Conservation (phyloP, 2,329 filamentous ascomycete species). For the Exophiala sp. region DNA sequence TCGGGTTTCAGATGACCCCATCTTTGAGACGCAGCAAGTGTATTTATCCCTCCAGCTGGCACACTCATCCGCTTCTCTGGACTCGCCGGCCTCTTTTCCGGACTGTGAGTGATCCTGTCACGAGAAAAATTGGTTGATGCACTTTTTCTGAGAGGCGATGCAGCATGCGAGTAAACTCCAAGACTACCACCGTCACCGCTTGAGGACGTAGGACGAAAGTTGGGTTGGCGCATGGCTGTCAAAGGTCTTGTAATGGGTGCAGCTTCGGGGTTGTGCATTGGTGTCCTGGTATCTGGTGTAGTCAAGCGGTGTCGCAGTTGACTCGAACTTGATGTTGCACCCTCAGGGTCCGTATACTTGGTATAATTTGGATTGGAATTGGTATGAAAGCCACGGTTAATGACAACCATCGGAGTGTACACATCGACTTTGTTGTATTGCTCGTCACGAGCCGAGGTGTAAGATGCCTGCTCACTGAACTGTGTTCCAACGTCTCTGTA, state of each 20-base stretch:
- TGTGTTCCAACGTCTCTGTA: constrained; percentile 79
- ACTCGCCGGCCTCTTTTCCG: constrained; percentile 39
- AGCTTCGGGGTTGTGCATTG: constrained; percentile 47
- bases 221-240: constrained; percentile 53
- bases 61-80: constrained; percentile 44
- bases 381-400: constrained; percentile 74
- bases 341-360: constrained; percentile 65
- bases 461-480: constrained; percentile 50
- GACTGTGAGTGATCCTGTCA: constrained; percentile 32
- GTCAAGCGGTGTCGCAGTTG: constrained; percentile 43
- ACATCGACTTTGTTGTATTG: constrained; percentile 56
- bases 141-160: constrained; percentile 79
- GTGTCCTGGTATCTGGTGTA: constrained; percentile 42
- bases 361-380: constrained; percentile 81
- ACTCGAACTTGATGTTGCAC: constrained; percentile 37
- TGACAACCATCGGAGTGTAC: constrained; percentile 59
- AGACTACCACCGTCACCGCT: constrained; percentile 69
- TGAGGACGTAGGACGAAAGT: constrained; percentile 46
- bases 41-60: constrained; percentile 33
- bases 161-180: constrained; percentile 74
- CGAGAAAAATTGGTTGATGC: constrained; percentile 54
- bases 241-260: constrained; percentile 42
- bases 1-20: constrained; percentile 31
- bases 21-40: constrained; percentile 35
- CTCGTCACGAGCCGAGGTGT: constrained; percentile 39